These are phyloP conservation scores for Irpex sp. DNA, from an alignment of 1,284 basidiomycete species.

Conservation along the genomic window DNA sequence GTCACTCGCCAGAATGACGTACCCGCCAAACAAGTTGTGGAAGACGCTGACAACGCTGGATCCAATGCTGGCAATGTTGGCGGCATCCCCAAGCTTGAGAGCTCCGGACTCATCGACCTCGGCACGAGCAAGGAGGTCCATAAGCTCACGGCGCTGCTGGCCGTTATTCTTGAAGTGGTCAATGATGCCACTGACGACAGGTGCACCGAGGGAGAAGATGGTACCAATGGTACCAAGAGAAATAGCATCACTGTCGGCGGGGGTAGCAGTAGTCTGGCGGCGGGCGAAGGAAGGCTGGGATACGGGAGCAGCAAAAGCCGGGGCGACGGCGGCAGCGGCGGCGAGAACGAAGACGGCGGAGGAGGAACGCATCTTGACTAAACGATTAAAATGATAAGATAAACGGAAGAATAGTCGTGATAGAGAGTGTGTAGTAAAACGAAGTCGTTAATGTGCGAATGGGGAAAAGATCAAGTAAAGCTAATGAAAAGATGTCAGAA, in stretches of 20 bases:
- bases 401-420: neutral
- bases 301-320: neutral
- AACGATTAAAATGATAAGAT: neutral
- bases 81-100: neutral
- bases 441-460: neutral
- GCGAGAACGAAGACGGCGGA: neutral
- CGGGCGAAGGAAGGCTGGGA: neutral
- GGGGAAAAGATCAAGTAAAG: neutral
- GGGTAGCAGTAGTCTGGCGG: neutral
- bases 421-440: neutral
- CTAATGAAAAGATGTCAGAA: neutral
- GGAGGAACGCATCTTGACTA: conserved; percentile 1
- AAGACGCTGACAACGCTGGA: neutral
- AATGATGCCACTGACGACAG: neutral
- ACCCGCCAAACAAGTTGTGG: neutral
- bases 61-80: conserved; percentile 1
- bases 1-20: neutral
- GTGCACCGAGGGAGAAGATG: neutral
- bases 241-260: neutral
- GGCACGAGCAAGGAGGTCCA: neutral
- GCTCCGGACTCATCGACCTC: conserved; percentile 1
- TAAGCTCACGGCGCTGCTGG: neutral
- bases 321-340: neutral
- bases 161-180: neutral
- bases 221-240: neutral